Base-by-base conservation (phyloP, 805 yeast species). In the Huiozyma sinensis region DNA sequence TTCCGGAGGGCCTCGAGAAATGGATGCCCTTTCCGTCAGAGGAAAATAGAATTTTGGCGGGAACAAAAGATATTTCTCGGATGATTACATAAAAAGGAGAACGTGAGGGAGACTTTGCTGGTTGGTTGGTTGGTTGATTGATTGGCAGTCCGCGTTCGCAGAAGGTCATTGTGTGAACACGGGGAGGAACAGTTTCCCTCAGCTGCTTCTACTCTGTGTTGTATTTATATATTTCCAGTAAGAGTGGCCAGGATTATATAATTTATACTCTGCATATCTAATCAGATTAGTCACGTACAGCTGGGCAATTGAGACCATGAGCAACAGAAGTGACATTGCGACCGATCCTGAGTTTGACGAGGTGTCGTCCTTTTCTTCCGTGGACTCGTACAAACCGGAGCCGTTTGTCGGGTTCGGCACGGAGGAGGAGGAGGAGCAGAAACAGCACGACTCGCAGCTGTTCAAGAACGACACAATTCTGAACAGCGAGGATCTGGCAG, bases 311-410 rank as follows among this genome's bases (percentile, higher is more conserved):
- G 11, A 17, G 12, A 38, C 33, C 10, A 39, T 39, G 41, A 39
- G 41, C 13, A 40, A 40, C 24, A 40, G 34, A 17, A 42, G 40
- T 32, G n/a, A 40, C 5, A 42, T 33, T 13, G 36, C 42, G 6
- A 43, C 56, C 1, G 56, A 48, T 28, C 43, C 45, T 28, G 56
- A 53, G 29, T 55, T 53, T 41, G 59, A 55, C 27, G 60, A 56
- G 17, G 44, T 56, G 9, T 56, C 60, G n/a, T 56, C 60, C 1
- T 55, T 56, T 33, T 53, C 57, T 4, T 55, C 60, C 1, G 44
- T 53, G 9, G 58, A 56, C 41, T 56, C 60, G 7, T 56, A 52
- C 31, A 47, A 51, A 36, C 58, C 58, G 13, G 55, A 56, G 42
- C 53, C 54, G 8, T 56, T 56, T 36, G 48, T 47, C n/a, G 56